Percentiles rank a stretch among this genome's conserved stretches.
phyloP scores from a whole-genome alignment of 257 asterid species.

The Penstemon barbatus region DNA sequence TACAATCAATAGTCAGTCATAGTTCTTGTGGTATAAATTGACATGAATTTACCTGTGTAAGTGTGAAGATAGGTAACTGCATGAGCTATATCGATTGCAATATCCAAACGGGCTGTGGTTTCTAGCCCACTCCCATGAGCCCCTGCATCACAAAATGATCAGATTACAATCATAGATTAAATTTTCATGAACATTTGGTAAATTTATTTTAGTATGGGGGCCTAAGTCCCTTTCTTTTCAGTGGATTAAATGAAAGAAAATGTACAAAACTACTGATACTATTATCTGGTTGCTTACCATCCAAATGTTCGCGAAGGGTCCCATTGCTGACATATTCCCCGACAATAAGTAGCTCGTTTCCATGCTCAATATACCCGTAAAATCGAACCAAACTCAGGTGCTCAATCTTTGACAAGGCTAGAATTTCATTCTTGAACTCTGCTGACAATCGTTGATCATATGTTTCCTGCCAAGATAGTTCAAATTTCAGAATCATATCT shows the following conservation, averaged over 20 bases:
- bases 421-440: slow-evolving; percentile 63
- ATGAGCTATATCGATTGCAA: slow-evolving; percentile 78
- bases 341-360: slow-evolving; percentile 52
- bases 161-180: background rate
- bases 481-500: background rate
- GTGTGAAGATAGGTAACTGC: slow-evolving; percentile 73
- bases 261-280: background rate
- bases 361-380: slow-evolving; percentile 59
- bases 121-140: slow-evolving; percentile 44
- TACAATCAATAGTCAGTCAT: too few species aligned
- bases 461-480: slow-evolving; percentile 39
- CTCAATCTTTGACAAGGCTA: slow-evolving; percentile 60
- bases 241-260: too few species aligned
- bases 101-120: slow-evolving; percentile 57
- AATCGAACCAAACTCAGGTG: slow-evolving; percentile 63
- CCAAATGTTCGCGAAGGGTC: slow-evolving; percentile 70
- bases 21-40: background rate
- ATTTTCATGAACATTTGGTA: too few species aligned
- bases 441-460: slow-evolving; percentile 37
- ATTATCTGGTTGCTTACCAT: slow-evolving; percentile 39
- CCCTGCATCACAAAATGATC: slow-evolving; percentile 43
- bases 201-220: too few species aligned
- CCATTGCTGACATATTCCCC: slow-evolving; percentile 71
- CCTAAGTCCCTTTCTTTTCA: too few species aligned
- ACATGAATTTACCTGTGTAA: slow-evolving; percentile 48